These are phyloP conservation scores for Cladosporium sp. DNA, from an alignment of 2,329 filamentous ascomycete genomes.

Conservation along the genomic window DNA sequence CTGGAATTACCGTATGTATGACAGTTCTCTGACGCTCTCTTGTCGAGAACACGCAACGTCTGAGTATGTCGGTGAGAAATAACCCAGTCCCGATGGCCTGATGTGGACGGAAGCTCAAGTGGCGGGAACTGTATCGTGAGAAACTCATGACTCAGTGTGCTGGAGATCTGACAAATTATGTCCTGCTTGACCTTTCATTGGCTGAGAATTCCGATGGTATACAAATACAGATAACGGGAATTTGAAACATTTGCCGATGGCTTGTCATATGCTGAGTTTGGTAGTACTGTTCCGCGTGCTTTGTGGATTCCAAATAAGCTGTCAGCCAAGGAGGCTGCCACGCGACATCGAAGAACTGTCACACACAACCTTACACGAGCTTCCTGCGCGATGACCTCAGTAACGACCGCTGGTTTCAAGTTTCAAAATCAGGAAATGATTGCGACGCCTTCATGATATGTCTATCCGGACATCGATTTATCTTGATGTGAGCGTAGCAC, in stretches of 20 bases:
- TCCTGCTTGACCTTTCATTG: neutral
- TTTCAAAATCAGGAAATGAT: neutral
- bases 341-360: constrained; percentile 1
- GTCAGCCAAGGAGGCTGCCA: constrained; percentile 1
- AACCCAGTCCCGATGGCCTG: neutral
- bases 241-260: neutral
- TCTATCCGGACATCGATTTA: neutral
- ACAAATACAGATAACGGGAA: neutral
- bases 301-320: constrained; percentile 2
- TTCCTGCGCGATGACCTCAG: neutral
- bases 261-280: neutral
- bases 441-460: neutral
- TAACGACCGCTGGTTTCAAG: neutral
- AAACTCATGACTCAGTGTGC: neutral
- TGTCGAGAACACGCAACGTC: neutral
- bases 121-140: neutral
- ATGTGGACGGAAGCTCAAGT: neutral
- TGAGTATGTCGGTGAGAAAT: neutral
- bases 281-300: neutral
- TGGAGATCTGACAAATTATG: constrained; percentile 6
- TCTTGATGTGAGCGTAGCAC: neutral
- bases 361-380: neutral
- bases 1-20: neutral
- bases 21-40: neutral
- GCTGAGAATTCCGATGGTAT: neutral